These are phyloP conservation scores for Immersiporthe knoxdaviesiana DNA, from an alignment of 2,329 filamentous ascomycete species.

Conservation along the genomic window DNA sequence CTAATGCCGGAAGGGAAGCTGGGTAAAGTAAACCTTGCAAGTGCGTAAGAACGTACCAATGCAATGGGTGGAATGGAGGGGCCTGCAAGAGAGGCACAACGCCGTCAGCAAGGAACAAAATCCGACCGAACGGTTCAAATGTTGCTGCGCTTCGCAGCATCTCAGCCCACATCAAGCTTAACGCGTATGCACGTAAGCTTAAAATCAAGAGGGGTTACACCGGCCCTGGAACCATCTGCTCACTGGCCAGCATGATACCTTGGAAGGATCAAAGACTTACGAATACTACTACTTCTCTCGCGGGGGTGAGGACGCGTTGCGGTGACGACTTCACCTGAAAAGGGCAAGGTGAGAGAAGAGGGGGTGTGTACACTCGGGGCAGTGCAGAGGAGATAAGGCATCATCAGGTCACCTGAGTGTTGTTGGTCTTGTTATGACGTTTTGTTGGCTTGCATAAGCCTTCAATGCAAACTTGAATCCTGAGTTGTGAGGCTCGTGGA, in stretches of 20 bases:
- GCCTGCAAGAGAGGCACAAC: background rate
- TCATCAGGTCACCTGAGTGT: background rate
- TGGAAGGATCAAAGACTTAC: slow-evolving; percentile 17
- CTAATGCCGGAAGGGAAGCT: slow-evolving; percentile 20
- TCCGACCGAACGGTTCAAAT: slow-evolving; percentile 20
- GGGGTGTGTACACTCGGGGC: too few relatives aligned
- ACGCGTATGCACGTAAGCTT: slow-evolving; percentile 28
- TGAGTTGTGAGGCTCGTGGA: background rate
- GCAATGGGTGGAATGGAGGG: too few relatives aligned
- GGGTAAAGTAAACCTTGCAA: slow-evolving; percentile 1
- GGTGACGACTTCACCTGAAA: slow-evolving; percentile 20
- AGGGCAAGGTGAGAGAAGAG: background rate
- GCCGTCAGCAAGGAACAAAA: slow-evolving; percentile 28
- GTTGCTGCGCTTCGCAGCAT: slow-evolving; percentile 1
- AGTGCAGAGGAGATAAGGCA: background rate
- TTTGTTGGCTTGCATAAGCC: background rate
- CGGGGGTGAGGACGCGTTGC: slow-evolving; percentile 14
- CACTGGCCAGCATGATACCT: slow-evolving; percentile 10
- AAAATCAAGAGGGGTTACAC: slow-evolving; percentile 16
- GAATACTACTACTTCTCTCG: slow-evolving; percentile 17
- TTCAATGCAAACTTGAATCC: background rate
- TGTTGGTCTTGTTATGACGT: background rate
- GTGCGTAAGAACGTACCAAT: too few relatives aligned
- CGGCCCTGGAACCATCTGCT: background rate
- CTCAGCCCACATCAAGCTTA: slow-evolving; percentile 21